phyloP scores from a whole-genome alignment of 495 filamentous ascomycete genomes.

The Cryomyces antarcticus region DNA sequence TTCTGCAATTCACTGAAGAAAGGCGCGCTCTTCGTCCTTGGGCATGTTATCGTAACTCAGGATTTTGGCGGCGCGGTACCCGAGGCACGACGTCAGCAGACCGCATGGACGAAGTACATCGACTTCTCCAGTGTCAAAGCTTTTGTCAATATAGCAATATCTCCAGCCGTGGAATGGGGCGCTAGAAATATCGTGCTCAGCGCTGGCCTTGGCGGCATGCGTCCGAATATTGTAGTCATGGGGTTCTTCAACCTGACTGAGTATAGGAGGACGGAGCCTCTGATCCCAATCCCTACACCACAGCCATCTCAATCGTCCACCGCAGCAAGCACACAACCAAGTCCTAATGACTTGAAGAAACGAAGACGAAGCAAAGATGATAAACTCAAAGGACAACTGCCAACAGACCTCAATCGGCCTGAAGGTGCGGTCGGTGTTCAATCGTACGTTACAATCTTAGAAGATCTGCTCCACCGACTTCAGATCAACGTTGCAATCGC shows the following conservation, averaged over 20 bases:
- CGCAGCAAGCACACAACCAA: constrained; percentile 1
- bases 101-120: constrained; percentile 67
- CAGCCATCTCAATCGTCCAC: constrained; percentile 8
- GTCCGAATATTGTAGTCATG: constrained; percentile 67
- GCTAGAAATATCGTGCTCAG: constrained; percentile 64
- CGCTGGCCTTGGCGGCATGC: constrained; percentile 72
- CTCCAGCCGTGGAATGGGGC: constrained; percentile 70
- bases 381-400: constrained; percentile 29
- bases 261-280: constrained; percentile 31
- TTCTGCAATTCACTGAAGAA: constrained; percentile 89
- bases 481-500: constrained; percentile 75
- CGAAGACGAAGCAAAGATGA: constrained; percentile 26
- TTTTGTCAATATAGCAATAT: constrained; percentile 69
- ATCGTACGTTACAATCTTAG: constrained; percentile 64
- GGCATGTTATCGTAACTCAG: constrained; percentile 68
- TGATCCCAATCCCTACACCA: constrained; percentile 25
- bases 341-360: constrained; percentile 10
- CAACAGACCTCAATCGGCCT: constrained; percentile 37
- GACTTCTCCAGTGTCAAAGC: constrained; percentile 77
- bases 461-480: constrained; percentile 57
- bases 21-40: constrained; percentile 64
- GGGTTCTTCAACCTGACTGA: constrained; percentile 62
- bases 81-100: constrained; percentile 64
- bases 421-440: constrained; percentile 42
- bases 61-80: constrained; percentile 61